Base-by-base conservation (phyloP, 257 asterid genomes). In the Nicotiana noctiflora region DNA sequence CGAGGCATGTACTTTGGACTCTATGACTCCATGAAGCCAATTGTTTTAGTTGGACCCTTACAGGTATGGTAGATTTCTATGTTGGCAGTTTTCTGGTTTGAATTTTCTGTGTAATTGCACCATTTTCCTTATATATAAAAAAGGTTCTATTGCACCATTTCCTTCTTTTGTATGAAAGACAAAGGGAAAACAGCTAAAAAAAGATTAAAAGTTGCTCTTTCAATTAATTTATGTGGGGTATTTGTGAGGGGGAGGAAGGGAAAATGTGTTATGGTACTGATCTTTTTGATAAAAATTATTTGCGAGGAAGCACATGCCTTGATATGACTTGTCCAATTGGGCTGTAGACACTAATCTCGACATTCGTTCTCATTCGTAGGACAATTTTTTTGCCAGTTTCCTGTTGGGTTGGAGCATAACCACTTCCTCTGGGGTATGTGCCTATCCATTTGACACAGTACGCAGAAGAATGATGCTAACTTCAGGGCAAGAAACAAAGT, bases 1-100 rank as follows among this genome's bases (percentile, higher is more conserved):
- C 90, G 99, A 81, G 99, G 99, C 83, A 90, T 96, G 99, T 96
- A 92, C 81, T 94, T 94, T 83, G 99, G 99, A 74, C 90, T 96
- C 82, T 96, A 96, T 61, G 99, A 96, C 89, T 89, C 98, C 80
- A 80, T 91, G 93, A 96, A 94, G 85, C 99, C 99, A 76, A 65
- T 92, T 85, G 90, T 94, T 84, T 89, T 96, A 92, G 94, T 89
- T 76, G 99, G 99, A 84, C 82, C 92, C 72, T 86, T 91, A 81
- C 90, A 92, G 97, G 98, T 90, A 64, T 86, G 72, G 62, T 23
- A 3, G 44, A 25, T 74, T 25, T 40, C 40, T 49, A 8, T 14
- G 10, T 44, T 72, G 76, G 23, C 40, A 46, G 40, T 72, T 49
- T 25, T 23, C 25, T 25, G 44, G 19, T 74, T 46, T 59, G 44